These are phyloP conservation scores for Boletus bicolor DNA, from an alignment of 768 basidiomycete genomes.

Conservation along the genomic window DNA sequence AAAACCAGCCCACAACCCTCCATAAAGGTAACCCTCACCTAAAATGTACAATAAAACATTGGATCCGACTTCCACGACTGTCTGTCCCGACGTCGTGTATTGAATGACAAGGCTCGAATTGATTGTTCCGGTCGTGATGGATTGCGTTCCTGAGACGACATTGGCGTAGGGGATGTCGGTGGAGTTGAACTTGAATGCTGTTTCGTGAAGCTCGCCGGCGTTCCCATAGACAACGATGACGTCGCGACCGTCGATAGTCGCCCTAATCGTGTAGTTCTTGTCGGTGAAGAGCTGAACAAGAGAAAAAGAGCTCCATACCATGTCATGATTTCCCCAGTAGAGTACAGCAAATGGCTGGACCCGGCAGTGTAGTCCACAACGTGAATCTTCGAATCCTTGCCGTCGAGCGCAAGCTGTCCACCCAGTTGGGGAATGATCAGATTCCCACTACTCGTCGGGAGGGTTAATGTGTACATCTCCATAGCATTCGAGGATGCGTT, in stretches of 20 bases:
- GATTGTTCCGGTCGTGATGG: conserved; percentile 37
- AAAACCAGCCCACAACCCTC: not conserved
- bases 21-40: conserved; percentile 28
- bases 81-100: conserved; percentile 46
- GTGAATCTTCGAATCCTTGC: conserved; percentile 53
- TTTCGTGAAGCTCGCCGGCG: conserved; percentile 47
- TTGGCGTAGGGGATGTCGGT: conserved; percentile 20
- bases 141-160: conserved; percentile 24
- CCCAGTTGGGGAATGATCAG: conserved; percentile 44
- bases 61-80: conserved; percentile 42
- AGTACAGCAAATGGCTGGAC: conserved; percentile 42
- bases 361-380: conserved; percentile 49
- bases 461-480: conserved; percentile 35
- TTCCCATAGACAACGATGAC: conserved; percentile 48
- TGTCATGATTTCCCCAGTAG: conserved; percentile 48
- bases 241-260: conserved; percentile 46
- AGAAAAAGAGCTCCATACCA: conserved; percentile 31
- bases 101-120: conserved; percentile 39
- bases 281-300: not conserved
- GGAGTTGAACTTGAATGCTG: conserved; percentile 40
- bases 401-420: conserved; percentile 41
- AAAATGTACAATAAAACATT: conserved; percentile 43
- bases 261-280: conserved; percentile 30
- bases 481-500: conserved; percentile 7
- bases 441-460: conserved; percentile 44